phyloP scores from a whole-genome alignment of 208 protist genomes.

The Strigomonas culicis region DNA sequence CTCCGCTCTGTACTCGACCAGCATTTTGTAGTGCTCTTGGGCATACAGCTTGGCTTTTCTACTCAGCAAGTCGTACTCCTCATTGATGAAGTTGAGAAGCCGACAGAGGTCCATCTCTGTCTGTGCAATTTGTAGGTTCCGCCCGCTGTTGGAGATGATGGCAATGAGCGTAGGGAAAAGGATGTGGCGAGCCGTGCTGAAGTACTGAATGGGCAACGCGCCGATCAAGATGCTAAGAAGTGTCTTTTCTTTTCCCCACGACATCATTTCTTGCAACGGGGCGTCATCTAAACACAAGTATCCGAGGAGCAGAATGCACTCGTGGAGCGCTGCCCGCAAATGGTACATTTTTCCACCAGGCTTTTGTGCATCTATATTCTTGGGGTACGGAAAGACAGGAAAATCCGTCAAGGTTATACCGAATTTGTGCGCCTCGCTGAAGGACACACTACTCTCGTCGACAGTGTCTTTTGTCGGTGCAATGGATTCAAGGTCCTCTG shows the following conservation, averaged over 20 bases:
- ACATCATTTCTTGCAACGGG: slow-evolving; percentile 73
- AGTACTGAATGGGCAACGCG: slow-evolving; percentile 77
- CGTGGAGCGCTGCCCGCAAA: slow-evolving; percentile 73
- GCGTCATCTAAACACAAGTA: slow-evolving; percentile 79
- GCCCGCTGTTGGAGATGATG: slow-evolving; percentile 38
- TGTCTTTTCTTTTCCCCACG: slow-evolving; percentile 68
- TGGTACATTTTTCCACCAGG: slow-evolving; percentile 27
- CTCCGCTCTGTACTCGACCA: slow-evolving; percentile 36
- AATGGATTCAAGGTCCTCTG: slow-evolving; percentile 57
- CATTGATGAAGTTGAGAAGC: slow-evolving; percentile 50
- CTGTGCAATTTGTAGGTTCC: slow-evolving; percentile 53
- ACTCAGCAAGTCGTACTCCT: slow-evolving; percentile 64
- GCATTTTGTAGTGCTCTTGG: slow-evolving; percentile 42
- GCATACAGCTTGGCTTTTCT: slow-evolving; percentile 75
- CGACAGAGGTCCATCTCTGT: slow-evolving; percentile 69
- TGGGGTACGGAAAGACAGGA: slow-evolving; percentile 24
- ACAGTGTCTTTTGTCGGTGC: slow-evolving; percentile 14
- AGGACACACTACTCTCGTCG: slow-evolving; percentile 27
- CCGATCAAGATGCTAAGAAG: slow-evolving; percentile 59
- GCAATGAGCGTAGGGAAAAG: slow-evolving; percentile 73
- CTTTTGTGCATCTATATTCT: slow-evolving; percentile 11
- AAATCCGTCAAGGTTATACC: slow-evolving; percentile 58
- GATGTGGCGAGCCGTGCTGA: slow-evolving; percentile 77
- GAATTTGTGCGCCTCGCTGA: slow-evolving; percentile 63
- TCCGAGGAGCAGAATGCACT: slow-evolving; percentile 73